A percentile compares a stretch with the other conserved stretches of the same genome.
These are phyloP conservation scores for Gliomastix tumulicola DNA, from an alignment of 2,329 filamentous ascomycete genomes.

Conservation along the genomic window DNA sequence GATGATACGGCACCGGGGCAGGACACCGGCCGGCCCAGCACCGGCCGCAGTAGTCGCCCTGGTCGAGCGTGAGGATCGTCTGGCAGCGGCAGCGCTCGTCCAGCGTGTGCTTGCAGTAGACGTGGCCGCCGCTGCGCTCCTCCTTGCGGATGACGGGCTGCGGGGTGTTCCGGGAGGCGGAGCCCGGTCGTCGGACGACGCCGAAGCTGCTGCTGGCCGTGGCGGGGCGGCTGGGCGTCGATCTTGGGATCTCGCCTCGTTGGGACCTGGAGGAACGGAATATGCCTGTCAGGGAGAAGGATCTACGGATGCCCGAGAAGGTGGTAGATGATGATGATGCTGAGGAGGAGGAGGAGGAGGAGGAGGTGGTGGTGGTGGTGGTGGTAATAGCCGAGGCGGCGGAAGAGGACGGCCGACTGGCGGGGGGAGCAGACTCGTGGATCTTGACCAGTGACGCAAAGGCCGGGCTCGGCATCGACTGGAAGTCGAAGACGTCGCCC, in stretches of 20 bases:
- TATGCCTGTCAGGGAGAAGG: no score
- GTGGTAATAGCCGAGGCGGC: no score
- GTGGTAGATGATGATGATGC: no score
- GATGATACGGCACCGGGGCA: no score
- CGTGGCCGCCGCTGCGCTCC: neutral
- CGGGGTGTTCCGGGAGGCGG: no score
- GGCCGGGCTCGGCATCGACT: neutral
- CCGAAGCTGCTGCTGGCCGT: slow-evolving; percentile 22
- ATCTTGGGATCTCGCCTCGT: no score
- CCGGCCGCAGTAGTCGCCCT: slow-evolving; percentile 1
- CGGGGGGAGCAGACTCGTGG: no score
- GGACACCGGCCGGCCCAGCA: slow-evolving; percentile 1
- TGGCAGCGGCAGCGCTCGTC: slow-evolving; percentile 2
- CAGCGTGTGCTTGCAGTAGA: slow-evolving; percentile 4
- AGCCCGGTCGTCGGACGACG: no score
- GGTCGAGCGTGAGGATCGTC: neutral
- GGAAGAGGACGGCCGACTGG: no score
- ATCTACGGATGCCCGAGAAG: no score
- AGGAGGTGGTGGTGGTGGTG: no score
- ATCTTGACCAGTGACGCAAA: neutral
- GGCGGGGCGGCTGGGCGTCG: neutral
- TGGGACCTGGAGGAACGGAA: no score
- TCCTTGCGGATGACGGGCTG: slow-evolving; percentile 34
- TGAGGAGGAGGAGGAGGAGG: neutral
- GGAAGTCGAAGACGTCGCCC: neutral